A percentile compares a stretch with the other conserved stretches of the same genome.
phyloP scores from a whole-genome alignment of 2,329 filamentous ascomycete species.

The Tolypocladium pustulatum region DNA sequence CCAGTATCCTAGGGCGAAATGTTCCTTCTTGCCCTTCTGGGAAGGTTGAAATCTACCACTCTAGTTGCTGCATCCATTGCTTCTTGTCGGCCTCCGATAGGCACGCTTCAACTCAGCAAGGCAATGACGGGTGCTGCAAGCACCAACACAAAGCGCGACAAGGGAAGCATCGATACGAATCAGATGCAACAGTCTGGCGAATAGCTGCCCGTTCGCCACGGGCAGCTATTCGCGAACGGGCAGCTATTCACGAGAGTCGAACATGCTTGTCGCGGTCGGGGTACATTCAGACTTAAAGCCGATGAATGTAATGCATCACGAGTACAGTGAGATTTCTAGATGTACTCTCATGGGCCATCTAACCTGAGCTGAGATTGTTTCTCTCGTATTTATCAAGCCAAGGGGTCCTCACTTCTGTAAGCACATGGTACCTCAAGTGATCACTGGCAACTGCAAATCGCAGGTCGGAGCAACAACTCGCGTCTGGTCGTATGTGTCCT shows the following conservation, averaged over 20 bases:
- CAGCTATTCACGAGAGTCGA: not conserved
- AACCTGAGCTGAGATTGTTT: too few relatives aligned
- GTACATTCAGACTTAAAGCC: not conserved
- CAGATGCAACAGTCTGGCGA: too few relatives aligned
- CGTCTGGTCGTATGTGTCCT: not conserved
- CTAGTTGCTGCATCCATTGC: not conserved
- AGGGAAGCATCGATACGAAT: not conserved
- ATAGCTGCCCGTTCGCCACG: too few relatives aligned
- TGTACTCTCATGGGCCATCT: too few relatives aligned
- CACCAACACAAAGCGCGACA: not conserved
- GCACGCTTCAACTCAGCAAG: not conserved
- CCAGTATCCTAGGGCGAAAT: too few relatives aligned
- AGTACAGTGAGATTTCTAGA: too few relatives aligned
- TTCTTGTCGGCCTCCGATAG: not conserved
- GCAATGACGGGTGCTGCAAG: not conserved
- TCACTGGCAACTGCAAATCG: not conserved
- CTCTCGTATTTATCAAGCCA: too few relatives aligned
- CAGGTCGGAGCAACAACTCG: not conserved
- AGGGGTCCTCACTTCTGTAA: not conserved
- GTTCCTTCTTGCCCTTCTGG: not conserved
- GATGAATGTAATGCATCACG: too few relatives aligned
- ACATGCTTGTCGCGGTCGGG: too few relatives aligned
- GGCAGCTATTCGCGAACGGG: too few relatives aligned
- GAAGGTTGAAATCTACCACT: not conserved
- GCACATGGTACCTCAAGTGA: too few relatives aligned